Percentiles rank a stretch among this genome's conserved stretches.
Conservation (phyloP, 1,284 basidiomycete genomes). For the Naganishia albida region DNA sequence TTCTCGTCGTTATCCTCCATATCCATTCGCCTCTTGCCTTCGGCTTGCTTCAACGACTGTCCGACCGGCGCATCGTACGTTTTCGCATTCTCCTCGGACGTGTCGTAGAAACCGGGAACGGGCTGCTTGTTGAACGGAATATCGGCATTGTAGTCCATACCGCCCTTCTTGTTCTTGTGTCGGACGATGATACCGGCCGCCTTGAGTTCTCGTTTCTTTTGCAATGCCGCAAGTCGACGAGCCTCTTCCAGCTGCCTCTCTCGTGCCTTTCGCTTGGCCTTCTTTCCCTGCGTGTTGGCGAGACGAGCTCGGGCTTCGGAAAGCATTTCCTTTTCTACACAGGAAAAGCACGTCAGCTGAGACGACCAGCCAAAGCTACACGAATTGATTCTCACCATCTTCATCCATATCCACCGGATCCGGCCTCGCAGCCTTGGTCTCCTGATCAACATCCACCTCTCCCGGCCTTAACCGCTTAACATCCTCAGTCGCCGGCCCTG, state of each 20-base stretch:
- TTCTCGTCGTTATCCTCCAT: constrained; percentile 83
- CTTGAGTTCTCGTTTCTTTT: constrained; percentile 97
- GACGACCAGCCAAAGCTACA: not conserved
- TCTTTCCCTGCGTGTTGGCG: constrained; percentile 99
- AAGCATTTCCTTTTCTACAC: constrained; percentile 96
- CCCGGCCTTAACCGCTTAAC: constrained; percentile 86
- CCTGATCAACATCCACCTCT: constrained; percentile 98
- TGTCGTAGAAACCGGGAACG: constrained; percentile 95
- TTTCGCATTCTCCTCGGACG: constrained; percentile 89
- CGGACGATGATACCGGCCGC: constrained; percentile 88
- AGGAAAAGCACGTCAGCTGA: not conserved
- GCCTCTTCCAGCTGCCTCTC: constrained; percentile 97
- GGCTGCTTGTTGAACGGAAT: constrained; percentile 98
- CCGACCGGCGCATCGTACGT: constrained; percentile 85
- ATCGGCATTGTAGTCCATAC: constrained; percentile 99
- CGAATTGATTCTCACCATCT: constrained; percentile 68
- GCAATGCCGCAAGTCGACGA: constrained; percentile 85
- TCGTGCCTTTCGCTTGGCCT: constrained; percentile 96
- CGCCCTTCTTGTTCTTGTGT: constrained; percentile 89
- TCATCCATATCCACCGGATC: constrained; percentile 99
- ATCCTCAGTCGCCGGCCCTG: constrained; percentile 84
- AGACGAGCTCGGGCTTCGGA: constrained; percentile 96
- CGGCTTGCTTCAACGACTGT: constrained; percentile 80
- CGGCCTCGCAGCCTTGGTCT: constrained; percentile 94
- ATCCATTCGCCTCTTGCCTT: constrained; percentile 79